Percentiles rank a stretch among this genome's conserved stretches.
These are phyloP conservation scores for Neopestalotiopsis sp. DNA, from an alignment of 2,329 filamentous ascomycete genomes.

Conservation along the genomic window DNA sequence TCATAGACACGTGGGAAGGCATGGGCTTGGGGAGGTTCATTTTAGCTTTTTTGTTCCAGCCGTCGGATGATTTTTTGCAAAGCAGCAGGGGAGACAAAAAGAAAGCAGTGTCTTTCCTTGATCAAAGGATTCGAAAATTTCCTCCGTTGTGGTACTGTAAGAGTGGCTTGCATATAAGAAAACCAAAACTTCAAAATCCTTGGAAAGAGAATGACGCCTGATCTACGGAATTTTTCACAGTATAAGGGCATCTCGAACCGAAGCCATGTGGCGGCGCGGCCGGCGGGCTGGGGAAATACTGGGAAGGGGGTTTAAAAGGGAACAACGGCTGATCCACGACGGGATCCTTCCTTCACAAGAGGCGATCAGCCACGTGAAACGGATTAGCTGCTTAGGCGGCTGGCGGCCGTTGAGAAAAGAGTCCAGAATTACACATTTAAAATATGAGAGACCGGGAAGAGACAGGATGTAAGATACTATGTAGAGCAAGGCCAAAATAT, in stretches of 20 bases:
- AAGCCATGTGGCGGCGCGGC: not conserved
- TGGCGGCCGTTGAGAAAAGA: constrained; percentile 8
- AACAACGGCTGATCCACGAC: not conserved
- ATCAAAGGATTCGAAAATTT: not conserved
- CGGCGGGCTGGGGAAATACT: not conserved
- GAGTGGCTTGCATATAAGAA: not conserved
- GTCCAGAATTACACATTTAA: not conserved
- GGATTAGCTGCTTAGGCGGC: not conserved
- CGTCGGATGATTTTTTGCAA: not conserved
- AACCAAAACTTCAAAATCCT: too few species aligned
- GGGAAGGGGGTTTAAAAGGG: not conserved
- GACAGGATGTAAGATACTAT: too few species aligned
- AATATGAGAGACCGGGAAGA: too few species aligned
- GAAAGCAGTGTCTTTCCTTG: not conserved
- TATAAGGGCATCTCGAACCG: constrained; percentile 18
- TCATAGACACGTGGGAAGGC: not conserved
- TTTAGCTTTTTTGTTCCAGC: constrained; percentile 9
- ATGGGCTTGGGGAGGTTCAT: constrained; percentile 12
- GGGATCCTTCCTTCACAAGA: not conserved
- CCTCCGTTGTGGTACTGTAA: not conserved
- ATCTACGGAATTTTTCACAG: not conserved
- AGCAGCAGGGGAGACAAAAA: not conserved
- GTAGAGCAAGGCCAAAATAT: not conserved
- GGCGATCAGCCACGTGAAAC: constrained; percentile 18
- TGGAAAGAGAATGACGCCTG: not conserved